Conservation (phyloP, 371 early-diverging fungal genomes). For the Mortierella sp. region DNA sequence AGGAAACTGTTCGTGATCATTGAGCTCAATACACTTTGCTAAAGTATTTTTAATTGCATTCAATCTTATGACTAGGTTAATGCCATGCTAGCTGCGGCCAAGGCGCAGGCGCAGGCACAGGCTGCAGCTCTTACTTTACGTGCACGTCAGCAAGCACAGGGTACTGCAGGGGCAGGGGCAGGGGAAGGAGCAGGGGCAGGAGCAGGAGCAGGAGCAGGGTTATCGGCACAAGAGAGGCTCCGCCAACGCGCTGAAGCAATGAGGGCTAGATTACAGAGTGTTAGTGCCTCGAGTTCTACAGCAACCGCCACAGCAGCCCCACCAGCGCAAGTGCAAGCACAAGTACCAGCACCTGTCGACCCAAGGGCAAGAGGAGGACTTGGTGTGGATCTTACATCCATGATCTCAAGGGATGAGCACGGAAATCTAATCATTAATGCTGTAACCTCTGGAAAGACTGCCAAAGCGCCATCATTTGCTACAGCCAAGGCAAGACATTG, state of each 20-base stretch:
- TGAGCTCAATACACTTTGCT: neutral
- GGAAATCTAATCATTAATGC: slow-evolving; percentile 54
- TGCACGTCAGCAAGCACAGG: slow-evolving; percentile 5
- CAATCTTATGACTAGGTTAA: neutral
- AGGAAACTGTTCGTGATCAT: neutral
- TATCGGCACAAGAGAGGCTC: slow-evolving; percentile 17
- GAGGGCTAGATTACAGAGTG: slow-evolving; percentile 16
- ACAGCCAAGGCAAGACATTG: slow-evolving; percentile 47
- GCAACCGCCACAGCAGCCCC: slow-evolving; percentile 10
- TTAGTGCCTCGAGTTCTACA: slow-evolving; percentile 8
- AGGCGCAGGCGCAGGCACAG: slow-evolving; percentile 22
- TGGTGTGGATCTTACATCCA: slow-evolving; percentile 35
- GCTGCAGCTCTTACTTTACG: slow-evolving; percentile 26
- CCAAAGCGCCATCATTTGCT: slow-evolving; percentile 46
- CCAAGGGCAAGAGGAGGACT: slow-evolving; percentile 41
- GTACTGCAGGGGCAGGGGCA: slow-evolving; percentile 11
- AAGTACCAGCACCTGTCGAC: slow-evolving; percentile 16
- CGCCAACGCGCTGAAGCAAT: slow-evolving; percentile 30
- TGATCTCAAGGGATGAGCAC: slow-evolving; percentile 46
- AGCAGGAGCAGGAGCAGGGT: slow-evolving; percentile 11
- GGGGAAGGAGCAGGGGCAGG: slow-evolving; percentile 8
- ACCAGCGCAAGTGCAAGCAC: slow-evolving; percentile 1
- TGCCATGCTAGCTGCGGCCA: slow-evolving; percentile 41
- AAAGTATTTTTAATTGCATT: neutral
- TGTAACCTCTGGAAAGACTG: slow-evolving; percentile 32